phyloP scores from a whole-genome alignment of 768 basidiomycete species.

The Boletus coccyginus region DNA sequence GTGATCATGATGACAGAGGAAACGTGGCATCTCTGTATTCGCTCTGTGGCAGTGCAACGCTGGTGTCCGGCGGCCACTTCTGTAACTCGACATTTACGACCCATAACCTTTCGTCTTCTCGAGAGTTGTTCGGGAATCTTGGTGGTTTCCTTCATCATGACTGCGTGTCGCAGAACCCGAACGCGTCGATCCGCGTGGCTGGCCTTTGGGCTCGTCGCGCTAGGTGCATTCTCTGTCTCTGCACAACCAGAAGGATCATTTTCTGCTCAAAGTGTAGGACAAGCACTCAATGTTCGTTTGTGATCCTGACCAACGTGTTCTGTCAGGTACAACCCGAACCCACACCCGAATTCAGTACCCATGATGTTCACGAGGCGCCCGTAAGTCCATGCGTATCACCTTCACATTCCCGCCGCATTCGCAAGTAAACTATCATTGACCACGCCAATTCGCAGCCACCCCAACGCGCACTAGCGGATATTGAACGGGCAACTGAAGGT shows the following conservation, averaged over 20 bases:
- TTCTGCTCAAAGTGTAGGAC: constrained; percentile 19
- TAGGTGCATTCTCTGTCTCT: constrained; percentile 45
- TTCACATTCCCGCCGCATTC: background rate
- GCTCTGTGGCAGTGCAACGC: constrained; percentile 13
- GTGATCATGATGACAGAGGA: too few species aligned
- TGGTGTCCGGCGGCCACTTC: too few species aligned
- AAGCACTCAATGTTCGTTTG: background rate
- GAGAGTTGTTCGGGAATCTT: background rate
- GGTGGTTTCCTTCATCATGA: constrained; percentile 12
- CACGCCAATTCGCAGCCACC: constrained; percentile 9
- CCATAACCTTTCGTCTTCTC: background rate
- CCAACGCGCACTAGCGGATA: constrained; percentile 17
- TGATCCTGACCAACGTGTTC: background rate
- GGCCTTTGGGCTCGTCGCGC: constrained; percentile 56
- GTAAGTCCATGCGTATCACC: constrained; percentile 2
- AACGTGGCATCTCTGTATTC: constrained; percentile 15
- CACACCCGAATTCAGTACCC: constrained; percentile 7
- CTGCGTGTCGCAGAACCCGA: constrained; percentile 17
- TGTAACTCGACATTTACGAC: background rate
- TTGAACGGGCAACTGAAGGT: constrained; percentile 56
- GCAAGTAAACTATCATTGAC: background rate
- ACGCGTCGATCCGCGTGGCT: constrained; percentile 53
- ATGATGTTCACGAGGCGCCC: constrained; percentile 10
- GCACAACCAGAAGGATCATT: constrained; percentile 31
- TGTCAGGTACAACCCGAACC: constrained; percentile 16